phyloP scores from a whole-genome alignment of 1,284 basidiomycete species.

The Pseudozyma pruni region DNA sequence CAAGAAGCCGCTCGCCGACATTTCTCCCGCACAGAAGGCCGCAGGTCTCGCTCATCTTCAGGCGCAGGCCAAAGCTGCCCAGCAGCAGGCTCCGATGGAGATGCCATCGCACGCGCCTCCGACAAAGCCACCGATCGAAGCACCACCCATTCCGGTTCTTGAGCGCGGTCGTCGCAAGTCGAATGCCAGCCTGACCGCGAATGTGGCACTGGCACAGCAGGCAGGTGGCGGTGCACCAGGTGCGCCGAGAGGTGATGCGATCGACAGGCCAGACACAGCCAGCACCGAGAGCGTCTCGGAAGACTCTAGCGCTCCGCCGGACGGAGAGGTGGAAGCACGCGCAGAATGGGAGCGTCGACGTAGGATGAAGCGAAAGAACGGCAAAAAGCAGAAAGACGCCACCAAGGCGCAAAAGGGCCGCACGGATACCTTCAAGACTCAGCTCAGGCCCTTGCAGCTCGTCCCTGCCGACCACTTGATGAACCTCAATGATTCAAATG shows the following conservation, averaged over 20 bases:
- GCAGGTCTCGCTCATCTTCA: conserved; percentile 44
- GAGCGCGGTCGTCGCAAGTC: conserved; percentile 46
- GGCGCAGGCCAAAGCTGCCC: conserved; percentile 26
- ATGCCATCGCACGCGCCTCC: conserved; percentile 15
- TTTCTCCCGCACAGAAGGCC: conserved; percentile 46
- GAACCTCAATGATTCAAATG: conserved; percentile 19
- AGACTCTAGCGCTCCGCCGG: conserved; percentile 61
- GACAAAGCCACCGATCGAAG: conserved; percentile 19
- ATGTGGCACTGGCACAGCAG: conserved; percentile 40
- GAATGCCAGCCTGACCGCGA: conserved; percentile 39
- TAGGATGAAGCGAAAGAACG: conserved; percentile 50
- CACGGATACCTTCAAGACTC: conserved; percentile 39
- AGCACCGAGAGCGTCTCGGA: conserved; percentile 45
- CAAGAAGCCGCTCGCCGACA: conserved; percentile 48
- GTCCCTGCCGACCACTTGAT: conserved; percentile 40
- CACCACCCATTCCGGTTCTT: conserved; percentile 28
- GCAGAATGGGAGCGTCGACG: conserved; percentile 64
- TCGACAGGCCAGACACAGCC: conserved; percentile 20
- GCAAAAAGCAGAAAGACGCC: conserved; percentile 21
- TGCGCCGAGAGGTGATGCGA: background rate
- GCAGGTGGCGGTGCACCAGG: conserved; percentile 9
- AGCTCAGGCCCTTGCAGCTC: conserved; percentile 54
- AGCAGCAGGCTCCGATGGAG: conserved; percentile 11
- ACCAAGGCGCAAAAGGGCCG: conserved; percentile 22
- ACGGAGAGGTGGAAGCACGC: conserved; percentile 63